Percentiles rank a stretch among this genome's conserved stretches.
Conservation (phyloP, 1,139 yeast species). For the Schizosaccharomyces versatilis region DNA sequence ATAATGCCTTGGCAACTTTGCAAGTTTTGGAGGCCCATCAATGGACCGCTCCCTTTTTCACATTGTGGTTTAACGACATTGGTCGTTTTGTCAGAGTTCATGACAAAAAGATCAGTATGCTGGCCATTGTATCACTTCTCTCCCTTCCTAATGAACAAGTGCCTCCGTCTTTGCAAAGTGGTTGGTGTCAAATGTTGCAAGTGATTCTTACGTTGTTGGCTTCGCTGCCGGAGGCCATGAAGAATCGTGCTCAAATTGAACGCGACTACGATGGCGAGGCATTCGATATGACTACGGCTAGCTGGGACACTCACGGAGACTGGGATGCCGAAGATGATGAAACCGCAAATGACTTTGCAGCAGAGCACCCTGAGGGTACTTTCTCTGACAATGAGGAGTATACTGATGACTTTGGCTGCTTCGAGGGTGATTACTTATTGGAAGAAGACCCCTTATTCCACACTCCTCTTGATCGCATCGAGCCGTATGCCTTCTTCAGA, state of each 20-base stretch:
- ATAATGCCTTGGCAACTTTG: slow-evolving; percentile 37
- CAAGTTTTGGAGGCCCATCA: slow-evolving; percentile 28
- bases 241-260: slow-evolving; percentile 19
- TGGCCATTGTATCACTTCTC: slow-evolving; percentile 39
- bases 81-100: slow-evolving; percentile 48
- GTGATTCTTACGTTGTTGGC: slow-evolving; percentile 31
- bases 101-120: slow-evolving; percentile 52
- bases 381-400: slow-evolving; percentile 23
- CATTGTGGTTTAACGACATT: slow-evolving; percentile 42
- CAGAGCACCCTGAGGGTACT: slow-evolving; percentile 20
- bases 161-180: slow-evolving; percentile 17
- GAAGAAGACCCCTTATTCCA: slow-evolving; percentile 65
- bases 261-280: slow-evolving; percentile 28
- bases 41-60: slow-evolving; percentile 32
- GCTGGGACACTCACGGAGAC: slow-evolving; percentile 18
- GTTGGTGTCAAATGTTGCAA: slow-evolving; percentile 25
- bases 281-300: slow-evolving; percentile 20
- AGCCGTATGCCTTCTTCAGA: slow-evolving; percentile 35
- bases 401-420: slow-evolving; percentile 21
- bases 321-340: slow-evolving; percentile 28
- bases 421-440: slow-evolving; percentile 25
- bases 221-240: slow-evolving; percentile 49
- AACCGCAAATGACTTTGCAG: slow-evolving; percentile 24
- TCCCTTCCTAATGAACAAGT: slow-evolving; percentile 23
- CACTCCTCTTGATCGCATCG: slow-evolving; percentile 52